Evolutionary conservation across 1,284 basidiomycete genomes (phyloP), one percentile per base, ranked within the genome.

Genomic region (Sporisorium reilianum): DNA sequence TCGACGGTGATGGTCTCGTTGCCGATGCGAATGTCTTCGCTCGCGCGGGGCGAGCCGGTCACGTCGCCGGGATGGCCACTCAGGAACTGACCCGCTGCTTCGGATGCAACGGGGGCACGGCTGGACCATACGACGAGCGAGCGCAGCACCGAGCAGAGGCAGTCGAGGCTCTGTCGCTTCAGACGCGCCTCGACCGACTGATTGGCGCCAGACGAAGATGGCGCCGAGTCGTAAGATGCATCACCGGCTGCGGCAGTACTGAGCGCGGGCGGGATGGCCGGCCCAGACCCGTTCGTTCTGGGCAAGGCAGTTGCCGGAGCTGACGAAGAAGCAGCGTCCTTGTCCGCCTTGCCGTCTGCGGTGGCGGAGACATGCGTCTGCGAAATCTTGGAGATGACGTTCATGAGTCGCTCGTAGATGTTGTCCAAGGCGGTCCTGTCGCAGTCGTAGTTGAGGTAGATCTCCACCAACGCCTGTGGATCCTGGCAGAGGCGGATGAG

Each of bases 401-500:
- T 84, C 78, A 84, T 83, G 26, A 84, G 63, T 7, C 83, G 72
- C 70, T 84, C 83, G 70, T 84, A 84, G 73, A 84, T 78, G 57
- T 84, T 84, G 55, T 84, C 83, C 44, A 84, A 69, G 11, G 83
- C 83, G 10, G 77, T 75, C 40, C 83, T 74, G 58, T 84, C 83
- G 57, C 83, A 84, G 67, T 84, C 83, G 61, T 84, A 84, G 66
- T 84, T 84, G 46, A 84, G 67, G 50, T 84, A 84, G 57, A 84
- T 76, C 68, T 84, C 83, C 20, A 84, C 83, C 42, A 84, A 65
- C 16, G 82, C 81, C 52, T 84, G 83, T 26, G 83, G 83, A 36
- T 83, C 79, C 42, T 75, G 73, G 60, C 81, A 84, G 26, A 84
- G 71, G 10, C 83, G 76, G 51, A 82, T 80, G 32, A 84, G 45